Evolutionary conservation across 345 rosid genomes (phyloP).

Genomic region (Nasturtium officinale): DNA sequence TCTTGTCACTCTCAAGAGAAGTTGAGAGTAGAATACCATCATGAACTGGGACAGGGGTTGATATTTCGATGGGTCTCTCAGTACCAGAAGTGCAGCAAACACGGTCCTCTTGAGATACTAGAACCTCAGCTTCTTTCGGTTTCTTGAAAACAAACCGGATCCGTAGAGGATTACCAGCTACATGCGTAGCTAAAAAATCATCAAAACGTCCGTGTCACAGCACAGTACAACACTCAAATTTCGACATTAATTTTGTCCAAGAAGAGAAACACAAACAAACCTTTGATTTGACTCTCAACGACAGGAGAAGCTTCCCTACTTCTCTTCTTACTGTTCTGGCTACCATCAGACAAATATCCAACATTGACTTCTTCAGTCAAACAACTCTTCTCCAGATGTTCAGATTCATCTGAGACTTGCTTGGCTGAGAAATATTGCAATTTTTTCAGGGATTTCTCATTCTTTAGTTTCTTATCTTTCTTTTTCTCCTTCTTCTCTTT

Average conservation of each 20-base stretch:
- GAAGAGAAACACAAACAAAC: conserved; percentile 25
- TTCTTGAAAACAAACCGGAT: conserved; percentile 52
- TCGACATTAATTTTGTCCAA: not conserved
- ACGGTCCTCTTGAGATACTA: conserved; percentile 19
- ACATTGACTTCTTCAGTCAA: conserved; percentile 34
- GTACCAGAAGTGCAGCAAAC: conserved; percentile 43
- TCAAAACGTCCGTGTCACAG: not conserved
- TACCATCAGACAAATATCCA: conserved; percentile 53
- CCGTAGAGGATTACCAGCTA: conserved; percentile 55
- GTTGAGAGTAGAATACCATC: not conserved
- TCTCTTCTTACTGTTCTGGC: conserved; percentile 52
- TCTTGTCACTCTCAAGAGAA: not conserved
- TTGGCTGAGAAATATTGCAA: not conserved
- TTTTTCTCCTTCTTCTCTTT: conserved; percentile 43
- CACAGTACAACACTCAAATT: not conserved
- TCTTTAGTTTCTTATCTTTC: conserved; percentile 20
- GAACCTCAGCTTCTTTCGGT: conserved; percentile 29
- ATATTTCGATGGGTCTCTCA: not conserved
- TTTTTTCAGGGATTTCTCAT: conserved; percentile 24
- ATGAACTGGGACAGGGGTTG: not conserved
- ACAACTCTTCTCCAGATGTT: conserved; percentile 36
- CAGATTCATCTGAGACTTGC: conserved; percentile 35
- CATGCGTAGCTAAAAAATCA: conserved; percentile 6
- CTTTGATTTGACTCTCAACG: conserved; percentile 38
- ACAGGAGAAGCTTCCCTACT: conserved; percentile 36